Percentiles rank a stretch among this genome's conserved stretches.
Evolutionary conservation across 2,329 filamentous ascomycete genomes (phyloP).

Genomic region (Stachybotrys echinatus): DNA sequence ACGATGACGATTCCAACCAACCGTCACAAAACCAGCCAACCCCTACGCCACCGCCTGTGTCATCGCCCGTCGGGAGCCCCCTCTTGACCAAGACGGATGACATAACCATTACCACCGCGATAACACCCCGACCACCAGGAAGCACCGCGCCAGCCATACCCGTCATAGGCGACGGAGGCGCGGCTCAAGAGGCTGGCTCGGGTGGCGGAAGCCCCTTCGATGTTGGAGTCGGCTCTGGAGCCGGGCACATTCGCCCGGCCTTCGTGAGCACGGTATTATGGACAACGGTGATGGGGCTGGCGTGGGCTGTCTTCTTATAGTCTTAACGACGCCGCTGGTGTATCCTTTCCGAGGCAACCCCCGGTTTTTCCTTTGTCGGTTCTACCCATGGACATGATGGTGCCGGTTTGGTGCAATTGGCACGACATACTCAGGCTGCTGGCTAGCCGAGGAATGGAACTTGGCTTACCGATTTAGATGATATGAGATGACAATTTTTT

Average conservation of each 20-base stretch:
- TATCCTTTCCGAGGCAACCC: too few relatives aligned
- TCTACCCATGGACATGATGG: too few relatives aligned
- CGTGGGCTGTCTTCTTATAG: not conserved
- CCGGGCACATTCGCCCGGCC: not conserved
- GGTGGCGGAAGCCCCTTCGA: not conserved
- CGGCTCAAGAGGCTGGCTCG: not conserved
- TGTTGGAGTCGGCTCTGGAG: not conserved
- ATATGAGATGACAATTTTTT: too few relatives aligned
- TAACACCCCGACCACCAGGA: not conserved
- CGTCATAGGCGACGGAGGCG: not conserved
- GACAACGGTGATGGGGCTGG: not conserved
- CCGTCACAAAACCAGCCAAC: not conserved
- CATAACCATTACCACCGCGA: not conserved
- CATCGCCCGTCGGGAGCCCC: not conserved
- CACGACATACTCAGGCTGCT: not conserved
- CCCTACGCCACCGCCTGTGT: not conserved
- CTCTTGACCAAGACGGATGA: not conserved
- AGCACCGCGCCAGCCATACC: not conserved
- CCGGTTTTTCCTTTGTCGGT: too few relatives aligned
- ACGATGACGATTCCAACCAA: not conserved
- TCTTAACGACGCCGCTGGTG: too few relatives aligned
- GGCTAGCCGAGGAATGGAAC: not conserved
- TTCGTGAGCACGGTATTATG: not conserved
- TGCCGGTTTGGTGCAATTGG: too few relatives aligned
- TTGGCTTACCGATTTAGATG: not conserved